A percentile compares a stretch with the other conserved stretches of the same genome.
phyloP scores from a whole-genome alignment of 1,284 basidiomycete genomes.

The Mycosarcoma maydis region DNA sequence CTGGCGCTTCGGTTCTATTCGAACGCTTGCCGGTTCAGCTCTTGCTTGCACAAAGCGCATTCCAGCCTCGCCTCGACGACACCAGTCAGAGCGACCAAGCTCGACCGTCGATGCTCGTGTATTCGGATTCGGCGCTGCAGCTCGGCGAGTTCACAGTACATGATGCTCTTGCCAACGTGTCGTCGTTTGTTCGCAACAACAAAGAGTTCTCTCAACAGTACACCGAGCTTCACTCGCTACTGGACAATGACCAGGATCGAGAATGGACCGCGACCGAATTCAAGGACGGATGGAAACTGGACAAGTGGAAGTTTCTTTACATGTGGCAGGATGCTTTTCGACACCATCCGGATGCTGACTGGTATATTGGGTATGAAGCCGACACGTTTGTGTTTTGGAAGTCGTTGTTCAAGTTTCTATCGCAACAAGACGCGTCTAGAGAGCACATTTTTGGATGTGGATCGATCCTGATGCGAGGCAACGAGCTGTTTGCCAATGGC shows the following conservation, averaged over 20 bases:
- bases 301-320: slow-evolving; percentile 42
- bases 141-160: slow-evolving; percentile 12
- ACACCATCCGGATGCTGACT: slow-evolving; percentile 16
- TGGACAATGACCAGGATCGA: slow-evolving; percentile 3
- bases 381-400: slow-evolving; percentile 32
- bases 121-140: slow-evolving; percentile 17
- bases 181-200: slow-evolving; percentile 8
- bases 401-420: slow-evolving; percentile 28
- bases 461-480: slow-evolving; percentile 8
- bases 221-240: slow-evolving; percentile 9
- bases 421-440: slow-evolving; percentile 4
- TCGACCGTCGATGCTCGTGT: slow-evolving; percentile 29
- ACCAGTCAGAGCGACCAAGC: slow-evolving; percentile 1
- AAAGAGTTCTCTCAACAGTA: slow-evolving; percentile 13
- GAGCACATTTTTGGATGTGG: slow-evolving; percentile 28
- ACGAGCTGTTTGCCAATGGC: slow-evolving; percentile 35
- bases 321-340: slow-evolving; percentile 41
- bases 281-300: slow-evolving; percentile 25
- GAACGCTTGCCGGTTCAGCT: slow-evolving; percentile 37
- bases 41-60: slow-evolving; percentile 6
- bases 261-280: background rate
- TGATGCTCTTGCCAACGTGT: slow-evolving; percentile 35
- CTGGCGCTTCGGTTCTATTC: slow-evolving; percentile 25
- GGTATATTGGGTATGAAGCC: slow-evolving; percentile 47
- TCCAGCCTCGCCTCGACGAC: slow-evolving; percentile 5